phyloP scores from a whole-genome alignment of 1,139 yeast species.

The Yamadazyma blattariae region DNA sequence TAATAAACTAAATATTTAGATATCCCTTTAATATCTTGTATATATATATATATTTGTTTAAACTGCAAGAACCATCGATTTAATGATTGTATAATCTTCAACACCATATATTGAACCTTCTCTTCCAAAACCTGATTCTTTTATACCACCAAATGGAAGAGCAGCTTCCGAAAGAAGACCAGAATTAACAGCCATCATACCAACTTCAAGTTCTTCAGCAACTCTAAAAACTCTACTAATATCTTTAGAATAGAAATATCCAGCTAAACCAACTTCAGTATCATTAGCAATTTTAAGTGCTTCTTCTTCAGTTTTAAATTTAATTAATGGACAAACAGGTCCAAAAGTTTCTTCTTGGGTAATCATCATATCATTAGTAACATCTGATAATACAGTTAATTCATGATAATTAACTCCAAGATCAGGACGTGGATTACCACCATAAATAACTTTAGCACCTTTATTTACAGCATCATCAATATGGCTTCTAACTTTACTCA shows the following conservation, averaged over 20 bases:
- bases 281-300: conserved; percentile 69
- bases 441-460: conserved; percentile 64
- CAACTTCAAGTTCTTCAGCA: conserved; percentile 41
- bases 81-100: conserved; percentile 38
- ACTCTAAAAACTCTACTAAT: conserved; percentile 55
- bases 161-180: conserved; percentile 46
- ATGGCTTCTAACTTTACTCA: conserved; percentile 67
- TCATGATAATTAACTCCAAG: conserved; percentile 75
- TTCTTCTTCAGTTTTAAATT: conserved; percentile 64
- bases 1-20: too few relatives aligned
- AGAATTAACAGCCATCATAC: conserved; percentile 48
- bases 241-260: conserved; percentile 40
- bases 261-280: conserved; percentile 48
- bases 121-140: conserved; percentile 47
- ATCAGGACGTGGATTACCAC: conserved; percentile 66
- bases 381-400: conserved; percentile 69
- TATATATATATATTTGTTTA: too few relatives aligned
- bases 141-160: conserved; percentile 47
- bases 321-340: conserved; percentile 77
- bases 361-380: conserved; percentile 61
- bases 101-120: conserved; percentile 46
- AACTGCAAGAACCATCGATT: conserved; percentile 23
- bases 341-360: conserved; percentile 84
- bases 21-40: too few relatives aligned
- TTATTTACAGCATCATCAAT: conserved; percentile 70